Evolutionary conservation across 2,329 filamentous ascomycete genomes (phyloP), one percentile per base, ranked within the genome.

Genomic region (Fusarium mangiferae): DNA sequence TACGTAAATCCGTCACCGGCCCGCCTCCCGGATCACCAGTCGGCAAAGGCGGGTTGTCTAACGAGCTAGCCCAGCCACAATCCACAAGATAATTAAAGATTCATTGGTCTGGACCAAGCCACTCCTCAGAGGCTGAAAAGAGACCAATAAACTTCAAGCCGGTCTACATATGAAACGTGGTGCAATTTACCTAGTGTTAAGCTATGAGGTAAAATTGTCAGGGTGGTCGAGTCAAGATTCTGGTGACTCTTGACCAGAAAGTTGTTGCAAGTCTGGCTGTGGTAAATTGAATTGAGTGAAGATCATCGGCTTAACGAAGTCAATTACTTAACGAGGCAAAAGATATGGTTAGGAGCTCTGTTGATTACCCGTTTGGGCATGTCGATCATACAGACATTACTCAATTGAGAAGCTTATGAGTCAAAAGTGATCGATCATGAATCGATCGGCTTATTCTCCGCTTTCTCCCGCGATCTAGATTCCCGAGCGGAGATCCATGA

Each of bases 191-290:
- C 5, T 33, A 44, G 17, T 22, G 22, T 24, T 7, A 17, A 2
- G 38, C 22, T 17, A 33, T 14, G 18, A 11, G 8, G 49, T 24
- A 20, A 35, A 7, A 20, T 0, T 12, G 33, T 52, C 49, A 38
- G 13, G 9, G 6, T 6, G 0, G 3, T 26, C 30, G 22, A 44
- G 38, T 44, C 54, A 33, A 15, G 28, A 12, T 15, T 15, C 20
- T 0, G 2, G 7, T 38, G 9, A 33, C 9, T 2, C 8, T 6
- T 22, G 54, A 35, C 5, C 9, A 33, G 9, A 15, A 4, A 33
- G 6, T 9, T 20, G 5, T 3, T 7, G 12, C 1, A 3, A n/a
- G 5, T 7, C 7, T 26, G 0, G 6, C 3, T 15, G 18, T 22
- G 18, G 12, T 38, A 24, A 15, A 26, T 22, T 6, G 6, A 2